phyloP scores from a whole-genome alignment of 225 moss, liverwort and hornwort species.

The Sphagnum contortum region DNA sequence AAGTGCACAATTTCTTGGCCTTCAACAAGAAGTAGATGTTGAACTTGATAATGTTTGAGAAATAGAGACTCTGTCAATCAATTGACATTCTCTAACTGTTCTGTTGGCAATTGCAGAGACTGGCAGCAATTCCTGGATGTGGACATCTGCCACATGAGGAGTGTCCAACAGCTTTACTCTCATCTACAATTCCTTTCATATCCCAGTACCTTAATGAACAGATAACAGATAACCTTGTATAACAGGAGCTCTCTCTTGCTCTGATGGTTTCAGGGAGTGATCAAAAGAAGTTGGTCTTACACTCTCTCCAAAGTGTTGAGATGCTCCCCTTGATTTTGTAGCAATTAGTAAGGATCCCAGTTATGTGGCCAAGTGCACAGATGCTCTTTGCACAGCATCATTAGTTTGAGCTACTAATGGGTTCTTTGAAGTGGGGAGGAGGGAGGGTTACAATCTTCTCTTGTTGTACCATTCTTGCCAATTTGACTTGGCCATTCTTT shows the following conservation, averaged over 20 bases:
- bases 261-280: constrained; percentile 12
- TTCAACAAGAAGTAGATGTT: too few relatives aligned
- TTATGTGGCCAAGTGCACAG: too few relatives aligned
- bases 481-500: constrained; percentile 18
- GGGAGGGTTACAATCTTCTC: constrained; percentile 9
- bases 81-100: too few relatives aligned
- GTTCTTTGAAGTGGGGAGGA: constrained; percentile 1
- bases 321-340: constrained; percentile 20
- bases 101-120: constrained; percentile 21
- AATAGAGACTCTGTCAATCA: too few relatives aligned
- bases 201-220: constrained; percentile 13
- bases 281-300: neutral
- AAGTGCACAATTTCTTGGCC: too few relatives aligned
- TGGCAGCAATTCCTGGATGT: constrained; percentile 39
- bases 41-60: too few relatives aligned
- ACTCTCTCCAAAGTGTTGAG: constrained; percentile 6
- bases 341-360: constrained; percentile 8
- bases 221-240: constrained; percentile 7
- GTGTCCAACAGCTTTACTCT: constrained; percentile 31
- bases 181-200: constrained; percentile 34
- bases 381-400: too few relatives aligned
- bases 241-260: constrained; percentile 10
- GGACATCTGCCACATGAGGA: constrained; percentile 56
- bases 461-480: constrained; percentile 20
- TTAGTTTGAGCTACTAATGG: too few relatives aligned